A percentile compares a stretch with the other conserved stretches of the same genome.
Conservation (phyloP, 2,329 filamentous ascomycete species). For the Rutstroemia sp. region DNA sequence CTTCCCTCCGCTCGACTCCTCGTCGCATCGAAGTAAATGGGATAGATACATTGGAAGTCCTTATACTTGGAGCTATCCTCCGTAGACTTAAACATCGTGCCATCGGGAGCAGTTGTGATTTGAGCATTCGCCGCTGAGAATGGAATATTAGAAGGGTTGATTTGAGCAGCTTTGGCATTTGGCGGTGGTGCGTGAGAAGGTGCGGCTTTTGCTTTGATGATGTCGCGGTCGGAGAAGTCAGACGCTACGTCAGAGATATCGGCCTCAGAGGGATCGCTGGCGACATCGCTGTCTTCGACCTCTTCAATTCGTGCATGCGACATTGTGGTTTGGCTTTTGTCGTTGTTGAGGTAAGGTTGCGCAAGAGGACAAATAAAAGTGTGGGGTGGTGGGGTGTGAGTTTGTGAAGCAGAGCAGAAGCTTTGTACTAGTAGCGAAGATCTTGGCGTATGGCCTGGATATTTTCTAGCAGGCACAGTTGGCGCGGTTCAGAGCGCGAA, state of each 20-base stretch:
- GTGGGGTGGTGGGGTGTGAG: constrained; percentile 5
- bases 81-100: constrained; percentile 31
- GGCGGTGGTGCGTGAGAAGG: constrained; percentile 21
- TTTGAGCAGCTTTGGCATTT: constrained; percentile 31
- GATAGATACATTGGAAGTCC: constrained; percentile 84
- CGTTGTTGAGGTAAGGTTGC: neutral
- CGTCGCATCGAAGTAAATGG: constrained; percentile 83
- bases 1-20: constrained; percentile 73
- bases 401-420: neutral
- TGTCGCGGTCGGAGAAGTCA: constrained; percentile 44
- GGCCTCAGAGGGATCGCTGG: constrained; percentile 72
- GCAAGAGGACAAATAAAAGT: neutral
- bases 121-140: constrained; percentile 32
- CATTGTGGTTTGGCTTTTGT: constrained; percentile 43
- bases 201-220: constrained; percentile 21
- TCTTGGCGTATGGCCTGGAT: too few species aligned
- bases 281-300: constrained; percentile 72
- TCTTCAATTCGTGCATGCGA: constrained; percentile 88
- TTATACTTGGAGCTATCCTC: constrained; percentile 54
- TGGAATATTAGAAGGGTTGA: constrained; percentile 34
- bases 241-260: constrained; percentile 62
- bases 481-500: constrained; percentile 7
- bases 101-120: constrained; percentile 29
- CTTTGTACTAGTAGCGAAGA: neutral
- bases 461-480: constrained; percentile 4